phyloP scores from a whole-genome alignment of 345 rosid genomes.

The Salix viminalis region DNA sequence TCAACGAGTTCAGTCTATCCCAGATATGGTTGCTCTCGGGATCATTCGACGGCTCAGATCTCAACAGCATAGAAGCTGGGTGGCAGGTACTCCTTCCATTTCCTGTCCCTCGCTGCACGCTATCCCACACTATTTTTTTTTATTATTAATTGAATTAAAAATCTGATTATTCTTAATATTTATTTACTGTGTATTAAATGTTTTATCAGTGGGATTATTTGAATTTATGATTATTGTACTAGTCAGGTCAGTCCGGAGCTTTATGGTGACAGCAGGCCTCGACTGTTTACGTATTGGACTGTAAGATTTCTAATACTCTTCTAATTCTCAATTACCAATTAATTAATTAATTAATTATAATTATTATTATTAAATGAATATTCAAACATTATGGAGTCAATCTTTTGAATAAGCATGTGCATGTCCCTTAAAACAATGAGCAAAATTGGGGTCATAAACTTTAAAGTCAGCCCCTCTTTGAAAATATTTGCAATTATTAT shows the following conservation, averaged over 20 bases:
- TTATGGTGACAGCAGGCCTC: slow-evolving; percentile 37
- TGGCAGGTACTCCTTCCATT: slow-evolving; percentile 41
- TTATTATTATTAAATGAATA: background rate
- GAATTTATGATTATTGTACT: slow-evolving; percentile 68
- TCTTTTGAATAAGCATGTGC: slow-evolving; percentile 4
- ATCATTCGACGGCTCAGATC: slow-evolving; percentile 39
- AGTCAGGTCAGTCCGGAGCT: slow-evolving; percentile 50
- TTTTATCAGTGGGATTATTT: slow-evolving; percentile 18
- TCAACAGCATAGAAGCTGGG: slow-evolving; percentile 40
- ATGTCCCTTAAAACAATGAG: no score
- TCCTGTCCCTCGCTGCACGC: slow-evolving; percentile 20
- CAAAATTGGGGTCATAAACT: background rate
- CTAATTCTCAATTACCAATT: background rate
- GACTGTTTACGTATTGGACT: slow-evolving; percentile 34
- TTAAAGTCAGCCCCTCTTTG: slow-evolving; percentile 14
- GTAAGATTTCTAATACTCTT: slow-evolving; percentile 11
- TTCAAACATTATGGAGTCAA: background rate
- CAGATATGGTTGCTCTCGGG: slow-evolving; percentile 38
- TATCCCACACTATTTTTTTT: background rate
- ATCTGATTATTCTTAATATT: no score
- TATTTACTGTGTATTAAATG: background rate
- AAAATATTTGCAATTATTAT: background rate
- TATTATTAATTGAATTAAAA: background rate
- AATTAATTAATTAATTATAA: background rate
- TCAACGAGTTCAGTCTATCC: slow-evolving; percentile 35